Conservation (phyloP, 805 yeast genomes). For the Alloascoidea hylecoeti region DNA sequence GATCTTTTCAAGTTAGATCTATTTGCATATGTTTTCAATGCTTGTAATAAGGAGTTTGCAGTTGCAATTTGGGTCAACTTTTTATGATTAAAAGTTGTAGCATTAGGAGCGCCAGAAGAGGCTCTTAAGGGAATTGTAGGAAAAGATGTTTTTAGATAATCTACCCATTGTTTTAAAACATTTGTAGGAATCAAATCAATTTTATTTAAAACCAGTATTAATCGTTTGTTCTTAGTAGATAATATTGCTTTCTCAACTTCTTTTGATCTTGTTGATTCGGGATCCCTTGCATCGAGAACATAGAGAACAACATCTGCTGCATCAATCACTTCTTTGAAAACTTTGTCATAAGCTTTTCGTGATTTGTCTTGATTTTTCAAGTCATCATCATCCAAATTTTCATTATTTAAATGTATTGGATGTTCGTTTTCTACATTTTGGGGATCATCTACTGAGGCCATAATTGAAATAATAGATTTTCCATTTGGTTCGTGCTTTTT, state of each 20-base stretch:
- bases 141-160: slow-evolving; percentile 64
- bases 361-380: slow-evolving; percentile 61
- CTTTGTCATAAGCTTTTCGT: slow-evolving; percentile 84
- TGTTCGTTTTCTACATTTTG: no score
- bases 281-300: slow-evolving; percentile 96
- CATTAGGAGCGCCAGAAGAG: slow-evolving; percentile 57
- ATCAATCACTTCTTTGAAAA: slow-evolving; percentile 86
- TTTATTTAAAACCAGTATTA: slow-evolving; percentile 78
- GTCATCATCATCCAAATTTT: no score
- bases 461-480: no score
- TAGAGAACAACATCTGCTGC: slow-evolving; percentile 83
- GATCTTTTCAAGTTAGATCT: slow-evolving; percentile 80
- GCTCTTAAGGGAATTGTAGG: slow-evolving; percentile 89
- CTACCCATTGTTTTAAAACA: slow-evolving; percentile 73
- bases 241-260: slow-evolving; percentile 85
- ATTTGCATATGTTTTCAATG: slow-evolving; percentile 75
- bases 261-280: slow-evolving; percentile 85
- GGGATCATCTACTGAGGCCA: no score
- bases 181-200: slow-evolving; percentile 86
- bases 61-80: slow-evolving; percentile 59
- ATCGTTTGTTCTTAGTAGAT: slow-evolving; percentile 66
- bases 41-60: slow-evolving; percentile 58
- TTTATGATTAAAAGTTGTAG: slow-evolving; percentile 53
- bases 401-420: no score
- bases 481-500: no score